Evolutionary conservation across 768 basidiomycete species (phyloP).

Genomic region (Lactarius hengduanensis): DNA sequence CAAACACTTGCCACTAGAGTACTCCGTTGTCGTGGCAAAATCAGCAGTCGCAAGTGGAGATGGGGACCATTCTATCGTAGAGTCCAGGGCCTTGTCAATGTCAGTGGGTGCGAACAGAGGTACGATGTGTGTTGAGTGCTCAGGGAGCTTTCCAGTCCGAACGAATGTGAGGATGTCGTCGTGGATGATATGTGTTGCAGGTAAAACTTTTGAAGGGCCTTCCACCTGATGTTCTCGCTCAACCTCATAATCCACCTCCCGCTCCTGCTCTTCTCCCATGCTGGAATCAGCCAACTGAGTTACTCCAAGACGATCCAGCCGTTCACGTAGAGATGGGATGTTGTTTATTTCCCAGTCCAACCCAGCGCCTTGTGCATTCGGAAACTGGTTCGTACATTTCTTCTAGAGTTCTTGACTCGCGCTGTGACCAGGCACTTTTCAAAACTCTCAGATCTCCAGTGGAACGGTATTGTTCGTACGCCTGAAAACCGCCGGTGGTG

Average conservation of each 20-base stretch:
- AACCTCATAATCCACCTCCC: constrained; percentile 7
- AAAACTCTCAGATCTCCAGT: neutral
- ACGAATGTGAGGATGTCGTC: constrained; percentile 6
- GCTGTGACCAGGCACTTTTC: constrained; percentile 1
- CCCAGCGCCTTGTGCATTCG: neutral
- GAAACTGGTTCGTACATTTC: constrained; percentile 4
- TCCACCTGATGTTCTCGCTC: neutral
- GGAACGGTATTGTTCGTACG: neutral
- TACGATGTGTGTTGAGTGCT: neutral
- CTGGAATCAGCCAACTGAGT: neutral
- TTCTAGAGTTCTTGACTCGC: constrained; percentile 8
- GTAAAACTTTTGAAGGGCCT: constrained; percentile 3
- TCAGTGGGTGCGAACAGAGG: neutral
- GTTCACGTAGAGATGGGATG: neutral
- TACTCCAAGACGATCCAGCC: constrained; percentile 5
- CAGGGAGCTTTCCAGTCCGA: constrained; percentile 2
- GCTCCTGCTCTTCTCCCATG: constrained; percentile 17
- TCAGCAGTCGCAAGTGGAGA: constrained; percentile 11
- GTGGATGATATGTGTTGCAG: neutral
- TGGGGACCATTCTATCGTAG: constrained; percentile 4
- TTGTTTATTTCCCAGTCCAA: neutral
- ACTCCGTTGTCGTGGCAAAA: neutral
- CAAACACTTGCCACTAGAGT: neutral
- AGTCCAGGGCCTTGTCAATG: neutral
- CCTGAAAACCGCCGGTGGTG: constrained; percentile 4